Evolutionary conservation across 2,329 filamentous ascomycete species (phyloP).

Genomic region (Furcasterigmium furcatum): DNA sequence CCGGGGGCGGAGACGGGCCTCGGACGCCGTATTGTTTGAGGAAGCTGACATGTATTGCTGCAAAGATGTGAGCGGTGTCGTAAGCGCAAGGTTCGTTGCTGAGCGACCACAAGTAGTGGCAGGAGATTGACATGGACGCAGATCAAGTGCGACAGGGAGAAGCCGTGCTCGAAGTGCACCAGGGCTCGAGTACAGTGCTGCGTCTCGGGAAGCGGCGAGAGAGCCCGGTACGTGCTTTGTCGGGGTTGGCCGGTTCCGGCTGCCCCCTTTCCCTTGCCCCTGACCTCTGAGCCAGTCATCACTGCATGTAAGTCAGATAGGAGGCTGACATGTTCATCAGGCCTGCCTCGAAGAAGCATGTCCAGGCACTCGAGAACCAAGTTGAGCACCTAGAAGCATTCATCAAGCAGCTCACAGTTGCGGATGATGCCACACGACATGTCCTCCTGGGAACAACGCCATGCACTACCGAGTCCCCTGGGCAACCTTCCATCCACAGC

Average conservation of each 20-base stretch:
- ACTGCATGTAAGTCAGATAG: too few relatives aligned
- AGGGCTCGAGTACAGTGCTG: conserved; percentile 36
- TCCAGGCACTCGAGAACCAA: conserved; percentile 43
- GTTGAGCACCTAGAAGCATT: conserved; percentile 41
- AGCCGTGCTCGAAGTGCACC: conserved; percentile 46
- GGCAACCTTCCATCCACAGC: conserved; percentile 25
- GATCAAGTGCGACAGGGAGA: conserved; percentile 50
- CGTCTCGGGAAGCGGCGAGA: conserved; percentile 36
- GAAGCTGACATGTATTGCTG: neutral
- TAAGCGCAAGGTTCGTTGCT: conserved; percentile 32
- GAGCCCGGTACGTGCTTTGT: conserved; percentile 28
- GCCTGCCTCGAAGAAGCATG: conserved; percentile 40
- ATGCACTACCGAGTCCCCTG: neutral
- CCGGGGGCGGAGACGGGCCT: neutral
- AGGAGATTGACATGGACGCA: conserved; percentile 24
- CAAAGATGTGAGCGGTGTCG: conserved; percentile 40
- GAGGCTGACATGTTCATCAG: too few relatives aligned
- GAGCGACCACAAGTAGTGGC: neutral
- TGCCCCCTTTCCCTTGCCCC: neutral
- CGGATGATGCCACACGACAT: conserved; percentile 32
- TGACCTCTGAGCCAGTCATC: too few relatives aligned
- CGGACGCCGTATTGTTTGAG: too few relatives aligned
- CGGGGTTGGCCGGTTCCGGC: neutral
- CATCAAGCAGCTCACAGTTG: conserved; percentile 38
- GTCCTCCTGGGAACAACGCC: conserved; percentile 29